Evolutionary conservation across 768 basidiomycete genomes (phyloP).

Genomic region (Rhizopogon vulgaris): DNA sequence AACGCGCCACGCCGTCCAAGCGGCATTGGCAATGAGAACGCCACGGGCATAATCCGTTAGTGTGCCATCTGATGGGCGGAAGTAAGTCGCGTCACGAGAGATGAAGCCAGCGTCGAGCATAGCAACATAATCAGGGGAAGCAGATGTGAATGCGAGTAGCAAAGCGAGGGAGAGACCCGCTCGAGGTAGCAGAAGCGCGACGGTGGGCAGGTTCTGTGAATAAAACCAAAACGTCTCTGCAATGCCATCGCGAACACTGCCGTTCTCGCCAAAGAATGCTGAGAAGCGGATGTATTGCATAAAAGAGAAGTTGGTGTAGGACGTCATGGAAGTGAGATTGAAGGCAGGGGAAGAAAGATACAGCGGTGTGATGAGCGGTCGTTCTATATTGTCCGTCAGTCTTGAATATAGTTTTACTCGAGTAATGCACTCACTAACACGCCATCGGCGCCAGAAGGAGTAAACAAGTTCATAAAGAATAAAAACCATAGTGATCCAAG

Average conservation of each 20-base stretch:
- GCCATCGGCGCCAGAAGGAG: slow-evolving; percentile 71
- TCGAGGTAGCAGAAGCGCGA: slow-evolving; percentile 77
- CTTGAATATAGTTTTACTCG: slow-evolving; percentile 13
- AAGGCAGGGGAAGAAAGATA: slow-evolving; percentile 78
- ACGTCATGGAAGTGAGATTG: slow-evolving; percentile 69
- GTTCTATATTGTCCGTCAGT: slow-evolving; percentile 44
- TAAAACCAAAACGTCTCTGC: slow-evolving; percentile 85
- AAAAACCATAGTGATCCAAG: slow-evolving; percentile 68
- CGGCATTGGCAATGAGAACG: slow-evolving; percentile 71
- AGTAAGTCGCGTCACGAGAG: slow-evolving; percentile 70
- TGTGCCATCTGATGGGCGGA: slow-evolving; percentile 53
- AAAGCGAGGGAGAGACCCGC: slow-evolving; percentile 71
- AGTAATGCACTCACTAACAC: slow-evolving; percentile 56
- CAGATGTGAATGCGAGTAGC: slow-evolving; percentile 55
- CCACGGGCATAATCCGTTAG: slow-evolving; percentile 75
- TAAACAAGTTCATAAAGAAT: slow-evolving; percentile 74
- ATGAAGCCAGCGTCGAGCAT: slow-evolving; percentile 42
- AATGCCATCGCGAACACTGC: slow-evolving; percentile 47
- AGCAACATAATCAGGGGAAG: slow-evolving; percentile 40
- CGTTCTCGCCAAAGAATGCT: slow-evolving; percentile 53
- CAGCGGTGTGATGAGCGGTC: slow-evolving; percentile 76
- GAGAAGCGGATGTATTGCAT: slow-evolving; percentile 71
- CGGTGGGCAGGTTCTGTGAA: slow-evolving; percentile 79
- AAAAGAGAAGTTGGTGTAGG: slow-evolving; percentile 81
- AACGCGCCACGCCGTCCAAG: slow-evolving; percentile 73